Evolutionary conservation across 441 rosid species (phyloP), one percentile per base, ranked within the genome.

Genomic region (Daphne laureola): DNA sequence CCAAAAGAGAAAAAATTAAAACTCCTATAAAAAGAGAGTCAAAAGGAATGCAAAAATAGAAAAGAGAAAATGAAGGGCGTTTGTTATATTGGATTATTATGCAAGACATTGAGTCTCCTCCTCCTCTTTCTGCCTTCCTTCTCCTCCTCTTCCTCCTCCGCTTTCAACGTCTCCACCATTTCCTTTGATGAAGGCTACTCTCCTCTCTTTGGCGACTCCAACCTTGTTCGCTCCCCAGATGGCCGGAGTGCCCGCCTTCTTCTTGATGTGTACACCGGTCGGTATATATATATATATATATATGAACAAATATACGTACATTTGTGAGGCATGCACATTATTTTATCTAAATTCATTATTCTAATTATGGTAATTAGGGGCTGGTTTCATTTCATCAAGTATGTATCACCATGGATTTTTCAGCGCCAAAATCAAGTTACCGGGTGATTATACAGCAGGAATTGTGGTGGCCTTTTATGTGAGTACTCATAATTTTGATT

Each of bases 401-500:
- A 74, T 89, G 97, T 84, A 92, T 38, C 63, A 70, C 8, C 86
- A 92, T 54, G 98, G 97, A 31, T 79, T 86, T 74, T 92, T 82
- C 51, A 92, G 97, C 66, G 90, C 97, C 43, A 79, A 71, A 70
- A 81, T 89, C 66, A 92, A 92, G 70, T 61, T 92, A 51, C 98
- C 97, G 9, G 70, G 78, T 5, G 84, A 80, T 59, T 74, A 92
- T 50, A 81, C 97, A 0, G 98, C 98, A 18, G 98, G 98, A 4
- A 62, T 92, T 8, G 90, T 88, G 17, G 92, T 92, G 41, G 97
- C 98, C 43, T 89, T 92, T 54, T 92, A 89, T 49, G 97, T 92
- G 59, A 71, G 91, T 73, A 43, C 54, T 43, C 5, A 6, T 40
- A 15, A 48, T n/a, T n/a, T n/a, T n/a, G n/a, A n/a, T n/a, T n/a